These are phyloP conservation scores for Backusella mclennaniae DNA, from an alignment of 192 early-diverging fungal genomes.

Conservation along the genomic window DNA sequence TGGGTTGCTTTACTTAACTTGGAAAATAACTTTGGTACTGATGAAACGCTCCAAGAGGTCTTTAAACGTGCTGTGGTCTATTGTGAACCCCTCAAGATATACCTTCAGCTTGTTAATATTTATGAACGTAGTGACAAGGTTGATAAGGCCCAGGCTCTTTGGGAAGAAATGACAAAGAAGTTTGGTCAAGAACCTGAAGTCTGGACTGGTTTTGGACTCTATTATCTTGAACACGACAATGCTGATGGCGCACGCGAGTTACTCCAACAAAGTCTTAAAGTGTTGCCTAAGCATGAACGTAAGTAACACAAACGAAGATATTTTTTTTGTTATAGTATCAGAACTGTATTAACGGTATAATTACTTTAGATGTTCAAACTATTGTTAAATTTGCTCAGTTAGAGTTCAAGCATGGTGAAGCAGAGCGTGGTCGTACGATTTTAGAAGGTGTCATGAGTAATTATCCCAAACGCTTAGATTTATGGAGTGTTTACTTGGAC, in stretches of 20 bases:
- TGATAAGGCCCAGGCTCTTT: constrained; percentile 43
- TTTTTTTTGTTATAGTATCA: not conserved
- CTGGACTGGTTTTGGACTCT: constrained; percentile 86
- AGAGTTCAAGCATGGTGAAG: constrained; percentile 97
- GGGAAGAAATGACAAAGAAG: constrained; percentile 71
- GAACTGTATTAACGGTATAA: constrained; percentile 11
- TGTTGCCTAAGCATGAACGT: constrained; percentile 92
- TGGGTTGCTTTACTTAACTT: constrained; percentile 96
- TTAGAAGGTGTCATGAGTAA: constrained; percentile 94
- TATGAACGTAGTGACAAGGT: constrained; percentile 85
- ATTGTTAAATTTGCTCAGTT: constrained; percentile 94
- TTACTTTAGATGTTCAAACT: constrained; percentile 72
- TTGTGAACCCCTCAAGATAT: constrained; percentile 89
- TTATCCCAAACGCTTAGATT: constrained; percentile 90
- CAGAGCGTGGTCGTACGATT: constrained; percentile 96
- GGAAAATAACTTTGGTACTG: constrained; percentile 92
- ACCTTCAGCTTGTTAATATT: constrained; percentile 85
- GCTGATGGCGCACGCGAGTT: constrained; percentile 77
- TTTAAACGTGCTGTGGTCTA: constrained; percentile 84
- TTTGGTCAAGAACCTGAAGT: constrained; percentile 90
- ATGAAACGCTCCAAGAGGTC: constrained; percentile 72
- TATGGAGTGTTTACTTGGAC: constrained; percentile 97
- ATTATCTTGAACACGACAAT: constrained; percentile 72
- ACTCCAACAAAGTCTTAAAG: constrained; percentile 76
- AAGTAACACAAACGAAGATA: constrained; percentile 21